These are phyloP conservation scores for Aureobasidium sp. DNA, from an alignment of 2,329 filamentous ascomycete genomes.

Conservation along the genomic window DNA sequence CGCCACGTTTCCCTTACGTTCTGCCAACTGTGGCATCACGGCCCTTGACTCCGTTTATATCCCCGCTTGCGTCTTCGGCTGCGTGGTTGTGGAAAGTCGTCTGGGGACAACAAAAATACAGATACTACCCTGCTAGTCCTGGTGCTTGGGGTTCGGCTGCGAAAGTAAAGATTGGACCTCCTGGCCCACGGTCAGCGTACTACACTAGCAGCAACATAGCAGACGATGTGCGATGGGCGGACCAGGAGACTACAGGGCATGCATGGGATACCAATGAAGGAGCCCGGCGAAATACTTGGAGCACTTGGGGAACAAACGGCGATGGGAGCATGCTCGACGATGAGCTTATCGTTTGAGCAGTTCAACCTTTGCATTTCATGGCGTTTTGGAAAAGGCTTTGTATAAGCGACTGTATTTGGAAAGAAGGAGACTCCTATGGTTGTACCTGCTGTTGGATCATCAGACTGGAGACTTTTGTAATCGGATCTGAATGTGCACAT, in stretches of 20 bases:
- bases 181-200: neutral
- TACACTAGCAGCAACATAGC: neutral
- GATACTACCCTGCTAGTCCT: neutral
- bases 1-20: conserved; percentile 47
- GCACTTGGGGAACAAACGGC: neutral
- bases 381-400: neutral
- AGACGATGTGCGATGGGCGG: neutral
- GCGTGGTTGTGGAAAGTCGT: neutral
- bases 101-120: neutral
- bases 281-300: neutral
- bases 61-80: conserved; percentile 17
- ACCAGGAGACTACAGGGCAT: neutral
- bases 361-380: neutral
- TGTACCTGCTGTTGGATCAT: neutral
- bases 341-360: conserved; percentile 1
- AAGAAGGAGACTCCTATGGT: neutral
- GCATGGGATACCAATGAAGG: neutral
- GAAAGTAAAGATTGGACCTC: conserved; percentile 3
- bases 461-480: neutral
- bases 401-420: neutral
- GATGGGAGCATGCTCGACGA: conserved; percentile 12
- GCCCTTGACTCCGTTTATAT: conserved; percentile 28
- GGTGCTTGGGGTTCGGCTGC: neutral
- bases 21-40: conserved; percentile 46
- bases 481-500: neutral